Evolutionary conservation across 2,329 filamentous ascomycete species (phyloP), one percentile per base, ranked within the genome.

Genomic region (Pseudonectria foliicola): DNA sequence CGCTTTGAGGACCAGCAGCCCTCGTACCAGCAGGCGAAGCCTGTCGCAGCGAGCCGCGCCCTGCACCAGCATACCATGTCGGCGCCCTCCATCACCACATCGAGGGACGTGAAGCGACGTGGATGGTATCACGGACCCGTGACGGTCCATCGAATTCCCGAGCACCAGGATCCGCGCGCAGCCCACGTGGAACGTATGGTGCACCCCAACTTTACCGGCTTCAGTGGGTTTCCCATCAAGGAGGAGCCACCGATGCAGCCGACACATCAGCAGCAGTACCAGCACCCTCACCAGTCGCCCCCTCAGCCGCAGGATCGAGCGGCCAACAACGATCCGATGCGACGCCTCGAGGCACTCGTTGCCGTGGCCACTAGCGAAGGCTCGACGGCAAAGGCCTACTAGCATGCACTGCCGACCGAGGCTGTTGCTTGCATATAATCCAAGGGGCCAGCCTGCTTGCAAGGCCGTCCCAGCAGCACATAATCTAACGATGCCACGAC

Each of bases 121-220:
- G 83, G 72, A 2, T 88, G 82, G 82, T 86, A 86, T 49, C 77
- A 85, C 27, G 70, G 70, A 1, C 69, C 70, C 0, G 53, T 60
- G 10, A 53, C 59, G 1, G 51, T 57, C 3, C 60, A 63, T 11
- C 59, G 62, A 13, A 63, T 66, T 37, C 48, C 47, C 4, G 39
- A 44, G 2, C 40, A 48, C 11, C 52, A 55, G 14, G 57, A 61
- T n/a, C 42, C 50, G 3, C 55, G 60, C 23, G 54, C 56, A 21
- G 61, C 66, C 2, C 68, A 69, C 29, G 70, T 75, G 3, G 72
- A 76, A 27, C 67, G 72, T 12, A 75, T 77, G 56, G 63, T 74
- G 4, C 73, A 77, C 37, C 74, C 74, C 3, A 77, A 77, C 44
- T 62, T 75, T 28, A 67, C 49, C 23, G 64, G 62, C 3, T 75